phyloP scores from a whole-genome alignment of 2,329 filamentous ascomycete genomes.

The Madurella mycetomatis region DNA sequence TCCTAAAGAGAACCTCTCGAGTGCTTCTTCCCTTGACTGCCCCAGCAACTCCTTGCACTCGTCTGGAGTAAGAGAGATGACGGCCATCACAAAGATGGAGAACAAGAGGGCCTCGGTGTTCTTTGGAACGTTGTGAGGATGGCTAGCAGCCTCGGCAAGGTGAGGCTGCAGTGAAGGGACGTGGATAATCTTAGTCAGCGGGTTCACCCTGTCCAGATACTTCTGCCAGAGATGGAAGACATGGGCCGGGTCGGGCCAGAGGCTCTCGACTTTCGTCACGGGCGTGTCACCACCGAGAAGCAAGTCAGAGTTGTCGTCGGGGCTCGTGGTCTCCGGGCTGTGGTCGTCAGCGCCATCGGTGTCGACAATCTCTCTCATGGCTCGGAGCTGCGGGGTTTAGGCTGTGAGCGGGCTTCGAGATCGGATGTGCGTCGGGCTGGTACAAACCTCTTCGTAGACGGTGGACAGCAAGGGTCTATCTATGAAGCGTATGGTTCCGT shows the following conservation, averaged over 20 bases:
- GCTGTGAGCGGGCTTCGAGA: slow-evolving; percentile 8
- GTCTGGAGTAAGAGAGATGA: slow-evolving; percentile 49
- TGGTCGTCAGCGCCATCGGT: slow-evolving; percentile 45
- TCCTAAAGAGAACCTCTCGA: slow-evolving; percentile 49
- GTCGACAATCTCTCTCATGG: slow-evolving; percentile 57
- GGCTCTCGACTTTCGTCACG: slow-evolving; percentile 39
- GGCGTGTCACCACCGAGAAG: slow-evolving; percentile 42
- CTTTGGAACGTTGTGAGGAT: slow-evolving; percentile 50
- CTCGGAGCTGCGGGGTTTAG: slow-evolving; percentile 41
- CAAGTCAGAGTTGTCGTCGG: slow-evolving; percentile 50
- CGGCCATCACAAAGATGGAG: slow-evolving; percentile 60
- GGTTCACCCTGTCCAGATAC: slow-evolving; percentile 70
- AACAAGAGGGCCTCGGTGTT: slow-evolving; percentile 60
- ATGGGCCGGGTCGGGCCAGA: slow-evolving; percentile 62
- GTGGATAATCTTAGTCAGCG: slow-evolving; percentile 68
- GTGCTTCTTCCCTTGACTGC: slow-evolving; percentile 44
- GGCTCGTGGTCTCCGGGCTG: slow-evolving; percentile 44
- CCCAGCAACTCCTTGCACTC: slow-evolving; percentile 54
- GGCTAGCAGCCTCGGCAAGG: slow-evolving; percentile 58
- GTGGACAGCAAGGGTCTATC: slow-evolving; percentile 52
- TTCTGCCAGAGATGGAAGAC: slow-evolving; percentile 70
- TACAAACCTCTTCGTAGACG: slow-evolving; percentile 53
- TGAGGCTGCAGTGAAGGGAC: slow-evolving; percentile 63
- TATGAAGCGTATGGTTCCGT: slow-evolving; percentile 53
- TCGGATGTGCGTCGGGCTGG: not conserved